Evolutionary conservation across 225 moss, liverwort and hornwort genomes (phyloP).

Genomic region (Rhytidiadelphus loreus): DNA sequence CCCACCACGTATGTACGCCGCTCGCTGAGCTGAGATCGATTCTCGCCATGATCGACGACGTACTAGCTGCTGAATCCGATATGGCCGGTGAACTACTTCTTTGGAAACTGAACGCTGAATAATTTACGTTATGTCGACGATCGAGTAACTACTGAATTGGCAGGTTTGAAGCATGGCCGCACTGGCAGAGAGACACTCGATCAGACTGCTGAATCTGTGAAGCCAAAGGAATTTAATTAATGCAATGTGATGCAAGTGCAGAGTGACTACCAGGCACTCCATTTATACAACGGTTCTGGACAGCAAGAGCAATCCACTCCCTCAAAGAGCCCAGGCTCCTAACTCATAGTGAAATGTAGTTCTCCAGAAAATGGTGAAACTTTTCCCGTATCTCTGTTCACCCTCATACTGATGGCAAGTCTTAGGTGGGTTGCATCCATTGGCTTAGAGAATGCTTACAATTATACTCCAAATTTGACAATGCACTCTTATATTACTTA

Average conservation of each 20-base stretch:
- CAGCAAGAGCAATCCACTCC: not conserved
- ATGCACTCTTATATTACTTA: no score
- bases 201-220: not conserved
- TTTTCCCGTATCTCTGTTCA: no score
- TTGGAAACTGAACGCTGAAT: no score
- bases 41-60: not conserved
- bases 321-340: fast-evolving
- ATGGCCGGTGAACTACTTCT: not conserved
- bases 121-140: not conserved
- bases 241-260: not conserved
- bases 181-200: not conserved
- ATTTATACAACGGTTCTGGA: not conserved
- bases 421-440: no score
- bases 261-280: not conserved
- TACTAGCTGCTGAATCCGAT: no score
- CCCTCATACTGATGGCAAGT: no score
- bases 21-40: not conserved
- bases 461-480: no score
- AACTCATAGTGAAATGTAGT: no score
- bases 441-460: not conserved
- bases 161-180: not conserved
- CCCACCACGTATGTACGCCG: not conserved
- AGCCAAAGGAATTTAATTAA: not conserved
- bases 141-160: not conserved
- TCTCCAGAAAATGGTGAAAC: no score